Base-by-base conservation (phyloP, 208 protist species). In the Acanthamoeba healyi region DNA sequence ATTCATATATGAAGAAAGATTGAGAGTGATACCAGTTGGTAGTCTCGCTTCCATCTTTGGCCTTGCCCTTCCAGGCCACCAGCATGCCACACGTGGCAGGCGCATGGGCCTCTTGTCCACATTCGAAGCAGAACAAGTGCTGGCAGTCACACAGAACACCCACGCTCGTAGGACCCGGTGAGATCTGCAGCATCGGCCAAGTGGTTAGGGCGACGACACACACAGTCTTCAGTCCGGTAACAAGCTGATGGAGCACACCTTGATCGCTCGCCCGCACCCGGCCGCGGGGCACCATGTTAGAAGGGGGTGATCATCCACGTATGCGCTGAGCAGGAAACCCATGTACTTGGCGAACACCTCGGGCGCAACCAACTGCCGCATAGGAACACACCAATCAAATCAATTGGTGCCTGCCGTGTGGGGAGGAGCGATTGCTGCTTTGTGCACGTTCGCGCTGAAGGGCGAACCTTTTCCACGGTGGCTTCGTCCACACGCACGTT, bases 331-430 rank as follows among this genome's bases (percentile, higher is more conserved):
- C 0, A 86, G 32, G 46, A 86, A 86, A 29, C 46, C 46, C 77
- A 86, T 86, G 44, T 86, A 86, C 24, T 86, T 86, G 44, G n/a
- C n/a, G 42, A 86, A 86, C 44, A 86, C 77, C n/a, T 86, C 77
- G 17, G 77, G 77, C 14, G 38, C 77, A 5, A 86, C 77, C 46
- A 86, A 24, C 77, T 82, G 42, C 40, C 14, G n/a, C n/a, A n/a
- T n/a, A n/a, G n/a, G n/a, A n/a, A n/a, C n/a, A n/a, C n/a, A n/a
- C n/a, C n/a, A n/a, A n/a, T n/a, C n/a, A n/a, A n/a, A n/a, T n/a
- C n/a, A n/a, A n/a, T n/a, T n/a, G n/a, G n/a, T n/a, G n/a, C n/a
- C n/a, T n/a, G n/a, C n/a, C n/a, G n/a, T n/a, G n/a, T n/a, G n/a
- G n/a, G n/a, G n/a, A n/a, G n/a, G n/a, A n/a, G n/a, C n/a, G n/a